phyloP scores from a whole-genome alignment of 306 rosid genomes.

The Cicer chorassanicum region DNA sequence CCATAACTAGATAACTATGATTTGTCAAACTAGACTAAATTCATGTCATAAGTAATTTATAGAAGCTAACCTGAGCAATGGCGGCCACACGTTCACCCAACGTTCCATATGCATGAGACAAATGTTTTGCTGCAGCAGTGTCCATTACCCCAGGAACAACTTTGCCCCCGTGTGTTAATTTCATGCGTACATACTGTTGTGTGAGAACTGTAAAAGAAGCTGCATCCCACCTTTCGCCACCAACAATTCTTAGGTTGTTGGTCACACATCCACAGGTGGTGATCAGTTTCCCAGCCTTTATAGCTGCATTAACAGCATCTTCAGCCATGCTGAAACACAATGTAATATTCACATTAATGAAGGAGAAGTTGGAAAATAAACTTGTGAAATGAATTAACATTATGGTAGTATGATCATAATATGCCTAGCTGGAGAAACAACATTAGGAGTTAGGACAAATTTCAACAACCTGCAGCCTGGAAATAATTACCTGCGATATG shows the following conservation, averaged over 20 bases:
- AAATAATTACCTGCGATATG: constrained; percentile 84
- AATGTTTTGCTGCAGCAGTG: constrained; percentile 81
- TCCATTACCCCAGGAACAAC: constrained; percentile 95
- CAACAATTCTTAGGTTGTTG: constrained; percentile 62
- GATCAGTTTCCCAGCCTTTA: constrained; percentile 84
- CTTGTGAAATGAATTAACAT: constrained; percentile 18
- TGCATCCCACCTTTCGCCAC: constrained; percentile 95
- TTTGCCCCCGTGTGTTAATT: constrained; percentile 69
- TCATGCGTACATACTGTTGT: constrained; percentile 87
- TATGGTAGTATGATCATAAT: constrained; percentile 2
- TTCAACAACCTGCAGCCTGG: constrained; percentile 34
- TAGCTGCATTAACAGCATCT: constrained; percentile 93
- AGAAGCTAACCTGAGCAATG: constrained; percentile 88
- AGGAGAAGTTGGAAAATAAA: constrained; percentile 17
- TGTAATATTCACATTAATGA: constrained; percentile 30
- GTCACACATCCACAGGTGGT: constrained; percentile 72
- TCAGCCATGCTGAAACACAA: constrained; percentile 92
- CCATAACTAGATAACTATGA: no score
- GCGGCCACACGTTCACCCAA: constrained; percentile 83
- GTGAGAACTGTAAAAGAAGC: constrained; percentile 88
- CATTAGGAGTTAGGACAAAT: constrained; percentile 42
- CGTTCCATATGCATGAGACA: constrained; percentile 87
- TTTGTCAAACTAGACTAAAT: constrained; percentile 25
- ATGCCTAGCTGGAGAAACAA: constrained; percentile 39
- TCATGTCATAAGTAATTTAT: background rate